phyloP scores from a whole-genome alignment of 2,329 filamentous ascomycete species.

The Chaetomium strumarium region DNA sequence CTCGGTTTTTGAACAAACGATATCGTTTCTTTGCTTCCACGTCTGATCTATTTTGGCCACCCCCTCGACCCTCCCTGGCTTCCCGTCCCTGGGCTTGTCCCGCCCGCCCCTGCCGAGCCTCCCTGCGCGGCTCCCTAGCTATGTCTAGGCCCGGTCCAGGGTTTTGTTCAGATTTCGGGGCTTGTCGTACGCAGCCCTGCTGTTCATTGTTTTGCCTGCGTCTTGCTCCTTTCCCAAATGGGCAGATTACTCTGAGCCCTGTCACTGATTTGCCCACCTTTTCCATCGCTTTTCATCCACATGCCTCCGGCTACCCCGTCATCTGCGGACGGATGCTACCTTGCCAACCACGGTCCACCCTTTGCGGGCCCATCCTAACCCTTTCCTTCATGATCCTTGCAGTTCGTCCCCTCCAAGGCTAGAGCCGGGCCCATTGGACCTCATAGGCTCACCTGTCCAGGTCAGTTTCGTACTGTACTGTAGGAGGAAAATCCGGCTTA shows the following conservation, averaged over 20 bases:
- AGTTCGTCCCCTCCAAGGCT: slow-evolving; percentile 32
- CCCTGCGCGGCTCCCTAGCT: slow-evolving; percentile 1
- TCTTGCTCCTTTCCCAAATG: slow-evolving; percentile 28
- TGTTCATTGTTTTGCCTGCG: slow-evolving; percentile 21
- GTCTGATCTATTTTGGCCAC: slow-evolving; percentile 12
- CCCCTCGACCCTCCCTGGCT: background rate
- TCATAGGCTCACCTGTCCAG: slow-evolving; percentile 27
- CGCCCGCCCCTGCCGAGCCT: background rate
- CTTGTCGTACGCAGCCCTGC: slow-evolving; percentile 12
- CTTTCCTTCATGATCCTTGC: slow-evolving; percentile 31
- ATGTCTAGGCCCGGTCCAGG: background rate
- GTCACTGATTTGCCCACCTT: slow-evolving; percentile 18
- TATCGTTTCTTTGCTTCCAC: slow-evolving; percentile 7
- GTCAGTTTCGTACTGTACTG: slow-evolving; percentile 30
- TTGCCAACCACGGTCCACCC: slow-evolving; percentile 17
- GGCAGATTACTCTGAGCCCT: slow-evolving; percentile 16
- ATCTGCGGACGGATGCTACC: slow-evolving; percentile 38
- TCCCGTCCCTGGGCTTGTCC: slow-evolving; percentile 1
- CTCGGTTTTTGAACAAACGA: slow-evolving; percentile 12
- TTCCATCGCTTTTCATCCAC: slow-evolving; percentile 24
- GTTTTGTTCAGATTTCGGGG: slow-evolving; percentile 15
- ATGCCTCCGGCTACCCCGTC: slow-evolving; percentile 33
- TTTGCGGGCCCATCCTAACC: slow-evolving; percentile 24
- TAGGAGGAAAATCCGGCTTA: slow-evolving; percentile 46
- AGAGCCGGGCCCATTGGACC: slow-evolving; percentile 32